Conservation (phyloP, 108 stramenopile genomes). For the Aurantiochytrium sp. region DNA sequence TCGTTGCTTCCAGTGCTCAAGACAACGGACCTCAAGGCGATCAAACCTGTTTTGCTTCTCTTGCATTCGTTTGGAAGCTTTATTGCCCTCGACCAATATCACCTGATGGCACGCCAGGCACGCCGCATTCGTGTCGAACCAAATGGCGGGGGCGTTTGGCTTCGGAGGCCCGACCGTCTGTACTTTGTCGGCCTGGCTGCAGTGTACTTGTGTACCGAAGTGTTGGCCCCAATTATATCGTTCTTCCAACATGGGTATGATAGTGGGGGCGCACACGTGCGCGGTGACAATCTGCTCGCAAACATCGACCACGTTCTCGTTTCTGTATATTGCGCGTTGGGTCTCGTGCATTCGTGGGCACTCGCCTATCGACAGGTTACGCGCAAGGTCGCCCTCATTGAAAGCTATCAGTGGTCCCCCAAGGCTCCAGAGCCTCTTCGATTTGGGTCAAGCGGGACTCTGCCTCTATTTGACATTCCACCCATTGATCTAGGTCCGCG, state of each 20-base stretch:
- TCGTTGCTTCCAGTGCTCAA: neutral
- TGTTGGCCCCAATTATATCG: neutral
- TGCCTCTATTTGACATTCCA: too few relatives aligned
- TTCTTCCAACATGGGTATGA: neutral
- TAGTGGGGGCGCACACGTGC: neutral
- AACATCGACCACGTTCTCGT: neutral
- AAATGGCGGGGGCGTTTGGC: slow-evolving; percentile 4
- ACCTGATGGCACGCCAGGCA: neutral
- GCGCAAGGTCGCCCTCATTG: slow-evolving; percentile 8
- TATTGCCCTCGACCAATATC: slow-evolving; percentile 1
- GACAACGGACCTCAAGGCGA: neutral
- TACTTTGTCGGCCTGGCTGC: neutral
- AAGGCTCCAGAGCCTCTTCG: neutral
- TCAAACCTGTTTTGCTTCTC: neutral
- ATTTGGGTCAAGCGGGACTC: too few relatives aligned
- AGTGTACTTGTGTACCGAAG: neutral
- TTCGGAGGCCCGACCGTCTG: neutral
- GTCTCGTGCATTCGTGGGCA: neutral
- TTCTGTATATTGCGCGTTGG: neutral
- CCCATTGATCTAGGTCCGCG: too few relatives aligned
- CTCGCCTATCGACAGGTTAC: neutral
- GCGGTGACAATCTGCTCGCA: neutral
- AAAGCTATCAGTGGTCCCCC: slow-evolving; percentile 14
- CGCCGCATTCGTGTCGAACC: neutral
- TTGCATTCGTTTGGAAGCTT: neutral